phyloP scores from a whole-genome alignment of 2,329 filamentous ascomycete genomes.

The Cordyceps fumosorosea region DNA sequence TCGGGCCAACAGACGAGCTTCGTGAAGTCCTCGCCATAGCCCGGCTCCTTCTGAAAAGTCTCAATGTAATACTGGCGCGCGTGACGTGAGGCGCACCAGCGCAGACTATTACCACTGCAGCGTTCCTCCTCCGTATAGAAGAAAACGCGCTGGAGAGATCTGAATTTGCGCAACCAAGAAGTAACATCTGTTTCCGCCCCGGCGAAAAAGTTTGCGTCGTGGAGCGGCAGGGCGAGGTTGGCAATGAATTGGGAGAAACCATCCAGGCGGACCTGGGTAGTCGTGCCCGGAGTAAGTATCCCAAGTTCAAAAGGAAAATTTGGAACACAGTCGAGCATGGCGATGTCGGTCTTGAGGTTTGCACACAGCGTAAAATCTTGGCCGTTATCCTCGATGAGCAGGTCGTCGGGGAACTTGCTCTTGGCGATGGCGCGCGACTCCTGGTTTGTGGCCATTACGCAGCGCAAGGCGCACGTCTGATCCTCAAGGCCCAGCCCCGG shows the following conservation, averaged over 20 bases:
- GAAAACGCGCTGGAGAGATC: slow-evolving; percentile 23
- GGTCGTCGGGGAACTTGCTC: slow-evolving; percentile 25
- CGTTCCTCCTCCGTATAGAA: slow-evolving; percentile 10
- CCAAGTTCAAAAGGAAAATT: background rate
- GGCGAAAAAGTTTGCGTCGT: background rate
- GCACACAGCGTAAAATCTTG: slow-evolving; percentile 24
- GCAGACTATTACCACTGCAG: slow-evolving; percentile 11
- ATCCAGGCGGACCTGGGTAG: slow-evolving; percentile 17
- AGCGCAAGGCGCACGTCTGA: slow-evolving; percentile 24
- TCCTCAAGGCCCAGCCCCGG: slow-evolving; percentile 21
- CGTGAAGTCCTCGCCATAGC: slow-evolving; percentile 20
- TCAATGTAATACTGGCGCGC: slow-evolving; percentile 23
- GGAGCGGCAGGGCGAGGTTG: slow-evolving; percentile 21
- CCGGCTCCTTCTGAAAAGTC: slow-evolving; percentile 21
- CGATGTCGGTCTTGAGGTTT: slow-evolving; percentile 26
- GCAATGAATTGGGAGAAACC: slow-evolving; percentile 25
- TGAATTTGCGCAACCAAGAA: background rate
- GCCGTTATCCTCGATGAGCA: slow-evolving; percentile 22
- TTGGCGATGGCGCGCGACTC: slow-evolving; percentile 30
- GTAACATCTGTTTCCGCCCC: slow-evolving; percentile 1
- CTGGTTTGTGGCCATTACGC: slow-evolving; percentile 27
- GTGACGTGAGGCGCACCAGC: slow-evolving; percentile 27
- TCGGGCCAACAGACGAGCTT: slow-evolving; percentile 30
- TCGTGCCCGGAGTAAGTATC: background rate
- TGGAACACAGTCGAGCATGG: slow-evolving; percentile 18